Evolutionary conservation across 2,329 filamentous ascomycete genomes (phyloP), one percentile per base, ranked within the genome.

Genomic region (Daldinia sp.): DNA sequence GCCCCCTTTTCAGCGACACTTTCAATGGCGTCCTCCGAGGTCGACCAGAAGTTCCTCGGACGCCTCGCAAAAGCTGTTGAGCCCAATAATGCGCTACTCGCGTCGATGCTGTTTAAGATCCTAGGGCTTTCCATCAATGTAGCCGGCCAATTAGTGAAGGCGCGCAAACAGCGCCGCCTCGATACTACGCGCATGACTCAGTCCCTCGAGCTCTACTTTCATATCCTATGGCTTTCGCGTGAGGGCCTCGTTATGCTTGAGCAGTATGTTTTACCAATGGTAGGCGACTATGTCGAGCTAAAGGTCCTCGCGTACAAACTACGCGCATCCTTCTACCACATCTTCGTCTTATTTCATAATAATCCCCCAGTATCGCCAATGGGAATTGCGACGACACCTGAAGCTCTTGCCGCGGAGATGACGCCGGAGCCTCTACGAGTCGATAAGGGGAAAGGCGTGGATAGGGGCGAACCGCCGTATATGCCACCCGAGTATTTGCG

Each of bases 1-100:
- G 41, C 50, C 46, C 46, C 46, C 26, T 50, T 46, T 50, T 26
- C 42, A 12, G 18, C 33, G 28, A 51, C 39, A 41, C 23, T 51
- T 63, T 63, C 73, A 67, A 99, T 98, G 96, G 96, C 96, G 82
- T 96, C 94, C 78, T 96, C 94, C 68, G 93, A 97, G 82, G 93
- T 98, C 70, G 96, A 99, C 81, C 94, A 97, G 83, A 99, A 98
- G 83, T 97, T 97, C 82, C 87, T 99, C 76, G 94, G 93, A 82
- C 91, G 90, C 78, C 90, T 97, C 78, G 95, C 96, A 79, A 92
- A 90, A 81, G 87, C 90, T 69, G 94, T 93, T 74, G 90, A 91
- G 77, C 83, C 87, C 67, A 90, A 93, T 74, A 96, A 95, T 77
- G 90, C 92, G 3, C 85, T 94, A 18, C 87, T 98, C 51, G 92